Percentiles rank a stretch among this genome's conserved stretches.
phyloP scores from a whole-genome alignment of 805 yeast species.

The Lachancea lanzarotensis region DNA sequence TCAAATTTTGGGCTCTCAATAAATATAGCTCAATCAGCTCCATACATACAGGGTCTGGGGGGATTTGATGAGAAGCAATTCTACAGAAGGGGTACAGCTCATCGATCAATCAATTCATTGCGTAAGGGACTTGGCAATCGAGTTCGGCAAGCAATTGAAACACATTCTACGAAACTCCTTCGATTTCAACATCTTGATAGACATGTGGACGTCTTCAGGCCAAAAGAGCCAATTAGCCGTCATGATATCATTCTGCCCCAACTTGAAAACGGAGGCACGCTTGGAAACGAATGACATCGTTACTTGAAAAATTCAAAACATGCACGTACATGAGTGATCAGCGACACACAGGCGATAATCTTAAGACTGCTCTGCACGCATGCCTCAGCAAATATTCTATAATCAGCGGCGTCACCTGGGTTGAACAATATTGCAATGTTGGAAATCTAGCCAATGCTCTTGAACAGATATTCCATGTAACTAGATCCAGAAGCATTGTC shows the following conservation, averaged over 20 bases:
- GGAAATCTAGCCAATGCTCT: slow-evolving; percentile 6
- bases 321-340: slow-evolving; percentile 11
- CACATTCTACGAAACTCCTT: slow-evolving; percentile 4
- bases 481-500: slow-evolving; percentile 1
- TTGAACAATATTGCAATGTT: neutral
- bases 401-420: neutral
- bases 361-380: slow-evolving; percentile 3
- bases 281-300: slow-evolving; percentile 9
- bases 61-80: no score
- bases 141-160: slow-evolving; percentile 9
- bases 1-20: slow-evolving; percentile 2
- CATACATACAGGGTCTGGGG: no score
- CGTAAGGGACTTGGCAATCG: slow-evolving; percentile 6
- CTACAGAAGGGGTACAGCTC: no score
- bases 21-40: slow-evolving; percentile 1
- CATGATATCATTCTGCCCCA: slow-evolving; percentile 11
- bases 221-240: slow-evolving; percentile 11
- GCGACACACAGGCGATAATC: slow-evolving; percentile 7
- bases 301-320: slow-evolving; percentile 8
- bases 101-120: slow-evolving; percentile 3
- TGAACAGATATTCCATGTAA: slow-evolving; percentile 1
- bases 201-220: slow-evolving; percentile 10
- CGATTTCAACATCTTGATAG: slow-evolving; percentile 4
- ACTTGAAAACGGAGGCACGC: slow-evolving; percentile 6
- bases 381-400: slow-evolving; percentile 6